These are phyloP conservation scores for Clonostachys rosea DNA, from an alignment of 2,329 filamentous ascomycete species.

Conservation along the genomic window DNA sequence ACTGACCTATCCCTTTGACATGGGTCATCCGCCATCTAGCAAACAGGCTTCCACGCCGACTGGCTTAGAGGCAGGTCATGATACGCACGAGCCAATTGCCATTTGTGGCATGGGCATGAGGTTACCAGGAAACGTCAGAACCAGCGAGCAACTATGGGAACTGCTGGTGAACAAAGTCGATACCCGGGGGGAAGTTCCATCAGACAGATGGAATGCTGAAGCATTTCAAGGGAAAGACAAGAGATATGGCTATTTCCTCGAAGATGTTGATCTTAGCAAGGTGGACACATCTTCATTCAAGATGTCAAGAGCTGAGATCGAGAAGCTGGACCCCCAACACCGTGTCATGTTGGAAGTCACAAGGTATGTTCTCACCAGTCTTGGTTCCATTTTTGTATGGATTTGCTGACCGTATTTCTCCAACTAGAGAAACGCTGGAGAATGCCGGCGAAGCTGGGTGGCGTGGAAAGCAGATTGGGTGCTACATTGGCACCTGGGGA, in stretches of 20 bases:
- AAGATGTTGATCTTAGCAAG: conserved; percentile 23
- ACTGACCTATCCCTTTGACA: too few species aligned
- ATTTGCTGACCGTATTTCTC: too few species aligned
- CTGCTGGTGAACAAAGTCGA: conserved; percentile 14
- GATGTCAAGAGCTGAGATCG: conserved; percentile 16
- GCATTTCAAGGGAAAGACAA: conserved; percentile 16
- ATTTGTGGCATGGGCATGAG: conserved; percentile 34
- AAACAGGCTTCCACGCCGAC: too few species aligned
- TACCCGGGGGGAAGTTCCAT: conserved; percentile 4
- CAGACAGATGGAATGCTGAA: conserved; percentile 7
- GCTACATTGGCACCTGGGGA: conserved; percentile 24
- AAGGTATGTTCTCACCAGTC: too few species aligned
- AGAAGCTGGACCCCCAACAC: background rate
- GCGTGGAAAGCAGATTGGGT: conserved; percentile 20
- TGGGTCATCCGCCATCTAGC: too few species aligned
- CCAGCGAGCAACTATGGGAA: conserved; percentile 31
- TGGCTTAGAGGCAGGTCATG: too few species aligned
- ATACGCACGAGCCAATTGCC: conserved; percentile 15
- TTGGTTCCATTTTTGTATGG: too few species aligned
- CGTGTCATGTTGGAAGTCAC: conserved; percentile 8
- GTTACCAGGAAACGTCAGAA: conserved; percentile 27
- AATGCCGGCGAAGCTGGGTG: conserved; percentile 6
- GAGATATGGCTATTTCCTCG: conserved; percentile 24
- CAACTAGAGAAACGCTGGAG: conserved; percentile 30
- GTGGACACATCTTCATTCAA: conserved; percentile 30